Conservation (phyloP, 2,329 filamentous ascomycete species). For the Cryoendolithus antarcticus region DNA sequence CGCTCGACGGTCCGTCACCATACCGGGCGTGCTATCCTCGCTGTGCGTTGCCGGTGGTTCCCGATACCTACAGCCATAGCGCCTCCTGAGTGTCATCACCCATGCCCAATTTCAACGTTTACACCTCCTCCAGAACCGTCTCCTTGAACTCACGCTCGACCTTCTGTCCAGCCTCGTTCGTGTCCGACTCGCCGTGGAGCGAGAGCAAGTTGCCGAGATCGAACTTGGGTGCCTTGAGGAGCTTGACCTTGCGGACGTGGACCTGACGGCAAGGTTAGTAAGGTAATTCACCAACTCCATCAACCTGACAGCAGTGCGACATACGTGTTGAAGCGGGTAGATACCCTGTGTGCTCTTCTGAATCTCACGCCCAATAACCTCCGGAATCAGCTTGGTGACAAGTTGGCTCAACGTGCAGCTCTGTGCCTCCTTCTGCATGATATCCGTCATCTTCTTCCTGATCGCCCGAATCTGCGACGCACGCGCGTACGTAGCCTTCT, state of each 20-base stretch:
- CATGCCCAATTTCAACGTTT: too few relatives aligned
- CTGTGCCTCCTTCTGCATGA: slow-evolving; percentile 91
- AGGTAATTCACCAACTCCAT: background rate
- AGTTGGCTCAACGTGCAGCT: slow-evolving; percentile 93
- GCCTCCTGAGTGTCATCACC: too few relatives aligned
- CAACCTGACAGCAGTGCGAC: slow-evolving; percentile 14
- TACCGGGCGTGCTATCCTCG: too few relatives aligned
- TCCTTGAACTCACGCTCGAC: slow-evolving; percentile 99
- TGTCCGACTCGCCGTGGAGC: slow-evolving; percentile 93
- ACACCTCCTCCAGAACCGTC: slow-evolving; percentile 85
- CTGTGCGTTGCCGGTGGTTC: too few relatives aligned
- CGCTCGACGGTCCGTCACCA: too few relatives aligned
- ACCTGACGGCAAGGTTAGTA: slow-evolving; percentile 49
- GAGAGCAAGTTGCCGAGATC: slow-evolving; percentile 91
- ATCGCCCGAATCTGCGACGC: slow-evolving; percentile 96
- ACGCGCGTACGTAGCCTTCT: slow-evolving; percentile 98
- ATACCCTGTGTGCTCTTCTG: slow-evolving; percentile 99
- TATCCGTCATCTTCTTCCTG: slow-evolving; percentile 99
- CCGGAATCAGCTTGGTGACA: slow-evolving; percentile 95
- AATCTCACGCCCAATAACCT: slow-evolving; percentile 98
- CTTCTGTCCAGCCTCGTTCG: slow-evolving; percentile 96
- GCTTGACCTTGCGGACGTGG: slow-evolving; percentile 99
- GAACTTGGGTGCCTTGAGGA: slow-evolving; percentile 97
- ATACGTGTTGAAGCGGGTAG: slow-evolving; percentile 97
- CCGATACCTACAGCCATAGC: too few relatives aligned